These are phyloP conservation scores for Ceriops decandra DNA, from an alignment of 345 rosid genomes.

Conservation along the genomic window DNA sequence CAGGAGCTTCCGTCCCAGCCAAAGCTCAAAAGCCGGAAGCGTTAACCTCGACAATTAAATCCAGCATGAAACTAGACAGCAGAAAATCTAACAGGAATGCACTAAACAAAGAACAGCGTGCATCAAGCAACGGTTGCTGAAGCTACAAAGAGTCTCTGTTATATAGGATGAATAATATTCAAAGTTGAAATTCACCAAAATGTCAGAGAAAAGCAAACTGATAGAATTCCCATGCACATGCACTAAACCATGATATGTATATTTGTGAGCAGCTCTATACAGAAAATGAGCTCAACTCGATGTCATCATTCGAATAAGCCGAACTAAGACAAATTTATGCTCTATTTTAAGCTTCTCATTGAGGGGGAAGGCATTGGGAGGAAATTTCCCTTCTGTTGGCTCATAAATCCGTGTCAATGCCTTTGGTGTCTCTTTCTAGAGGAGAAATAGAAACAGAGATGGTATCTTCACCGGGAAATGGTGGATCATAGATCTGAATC, in stretches of 20 bases:
- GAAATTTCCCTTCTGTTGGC: no score
- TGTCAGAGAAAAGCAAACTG: neutral
- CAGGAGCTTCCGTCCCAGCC: no score
- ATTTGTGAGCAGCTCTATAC: constrained; percentile 2
- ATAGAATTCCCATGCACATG: neutral
- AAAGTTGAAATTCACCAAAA: neutral
- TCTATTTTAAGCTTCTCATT: neutral
- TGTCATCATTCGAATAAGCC: neutral
- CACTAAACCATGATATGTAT: neutral
- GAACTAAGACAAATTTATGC: neutral
- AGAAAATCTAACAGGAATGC: no score
- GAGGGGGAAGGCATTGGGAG: neutral
- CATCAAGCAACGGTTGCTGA: neutral
- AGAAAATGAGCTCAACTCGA: neutral
- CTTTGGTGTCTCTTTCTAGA: no score
- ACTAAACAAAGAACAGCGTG: neutral
- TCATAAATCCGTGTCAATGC: neutral
- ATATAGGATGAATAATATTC: neutral
- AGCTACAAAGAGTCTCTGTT: neutral
- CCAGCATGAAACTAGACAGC: no score
- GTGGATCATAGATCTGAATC: neutral
- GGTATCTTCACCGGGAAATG: neutral
- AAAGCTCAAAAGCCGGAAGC: no score
- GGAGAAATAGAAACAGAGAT: neutral
- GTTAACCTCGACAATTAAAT: no score